These are phyloP conservation scores for Aspergillus sp. DNA, from an alignment of 2,329 filamentous ascomycete species.

Conservation along the genomic window DNA sequence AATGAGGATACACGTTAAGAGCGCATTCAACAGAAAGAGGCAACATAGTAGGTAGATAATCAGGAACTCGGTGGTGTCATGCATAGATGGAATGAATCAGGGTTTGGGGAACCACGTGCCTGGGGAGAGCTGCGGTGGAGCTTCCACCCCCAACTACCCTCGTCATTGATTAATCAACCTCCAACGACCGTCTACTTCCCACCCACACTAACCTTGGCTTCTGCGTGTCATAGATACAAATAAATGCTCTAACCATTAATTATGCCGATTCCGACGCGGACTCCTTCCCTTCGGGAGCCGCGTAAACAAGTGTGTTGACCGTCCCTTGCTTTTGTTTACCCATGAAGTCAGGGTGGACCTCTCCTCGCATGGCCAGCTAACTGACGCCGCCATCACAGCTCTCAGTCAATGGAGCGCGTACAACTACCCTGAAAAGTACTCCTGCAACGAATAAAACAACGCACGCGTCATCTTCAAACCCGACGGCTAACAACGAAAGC, in stretches of 20 bases:
- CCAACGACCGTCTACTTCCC: background rate
- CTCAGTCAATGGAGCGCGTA: constrained; percentile 23
- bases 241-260: constrained; percentile 1
- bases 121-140: too few relatives aligned
- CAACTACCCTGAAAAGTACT: constrained; percentile 13
- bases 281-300: constrained; percentile 33
- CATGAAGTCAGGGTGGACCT: background rate
- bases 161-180: background rate
- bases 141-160: background rate
- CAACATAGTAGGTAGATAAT: too few relatives aligned
- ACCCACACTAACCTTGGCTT: background rate
- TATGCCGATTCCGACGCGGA: constrained; percentile 42
- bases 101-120: too few relatives aligned
- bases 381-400: constrained; percentile 5
- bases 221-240: background rate
- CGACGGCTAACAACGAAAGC: constrained; percentile 18
- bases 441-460: constrained; percentile 11
- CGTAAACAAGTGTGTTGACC: constrained; percentile 27
- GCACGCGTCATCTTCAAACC: constrained; percentile 5
- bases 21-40: too few relatives aligned
- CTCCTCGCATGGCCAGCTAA: background rate
- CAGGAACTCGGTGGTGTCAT: too few relatives aligned
- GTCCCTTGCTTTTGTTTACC: constrained; percentile 4
- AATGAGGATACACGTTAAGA: too few relatives aligned
- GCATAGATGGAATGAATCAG: too few relatives aligned